Conservation (phyloP, 2,329 filamentous ascomycete species). For the Hypoxylon sp. region DNA sequence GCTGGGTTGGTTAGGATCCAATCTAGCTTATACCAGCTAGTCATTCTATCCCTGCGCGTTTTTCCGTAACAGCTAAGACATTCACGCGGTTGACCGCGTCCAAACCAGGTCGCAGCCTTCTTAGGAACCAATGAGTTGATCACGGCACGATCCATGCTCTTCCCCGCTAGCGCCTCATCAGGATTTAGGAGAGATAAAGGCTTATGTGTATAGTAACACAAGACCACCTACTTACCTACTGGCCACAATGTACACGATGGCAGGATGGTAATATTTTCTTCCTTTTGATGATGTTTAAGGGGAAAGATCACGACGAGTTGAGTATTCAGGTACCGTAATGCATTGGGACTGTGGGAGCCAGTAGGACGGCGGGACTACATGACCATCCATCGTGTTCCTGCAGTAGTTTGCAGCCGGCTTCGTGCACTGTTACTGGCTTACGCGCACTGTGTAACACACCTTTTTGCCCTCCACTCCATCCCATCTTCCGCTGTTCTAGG, state of each 20-base stretch:
- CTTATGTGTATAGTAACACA: constrained; percentile 5
- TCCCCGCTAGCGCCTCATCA: constrained; percentile 37
- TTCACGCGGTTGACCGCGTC: constrained; percentile 43
- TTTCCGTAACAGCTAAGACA: constrained; percentile 42
- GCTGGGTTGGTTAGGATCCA: constrained; percentile 21
- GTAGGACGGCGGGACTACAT: constrained; percentile 44
- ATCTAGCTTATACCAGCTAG: constrained; percentile 23
- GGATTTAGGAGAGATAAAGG: constrained; percentile 24
- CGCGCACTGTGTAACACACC: constrained; percentile 36
- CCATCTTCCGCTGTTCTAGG: constrained; percentile 4
- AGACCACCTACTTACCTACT: background rate
- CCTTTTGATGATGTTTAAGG: constrained; percentile 9
- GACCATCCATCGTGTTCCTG: constrained; percentile 46
- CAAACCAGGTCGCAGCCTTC: constrained; percentile 24
- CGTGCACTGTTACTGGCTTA: constrained; percentile 26
- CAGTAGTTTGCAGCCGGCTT: constrained; percentile 44
- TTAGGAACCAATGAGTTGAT: constrained; percentile 33
- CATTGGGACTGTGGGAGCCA: constrained; percentile 34
- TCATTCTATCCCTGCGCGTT: constrained; percentile 42
- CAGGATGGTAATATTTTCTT: constrained; percentile 12
- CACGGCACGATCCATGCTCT: constrained; percentile 39
- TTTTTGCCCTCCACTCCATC: constrained; percentile 5
- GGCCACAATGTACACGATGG: too few relatives aligned
- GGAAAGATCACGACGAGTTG: background rate
- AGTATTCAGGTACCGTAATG: constrained; percentile 1